Evolutionary conservation across 192 early-diverging fungal genomes (phyloP).

Genomic region (Oehlia diaphana): DNA sequence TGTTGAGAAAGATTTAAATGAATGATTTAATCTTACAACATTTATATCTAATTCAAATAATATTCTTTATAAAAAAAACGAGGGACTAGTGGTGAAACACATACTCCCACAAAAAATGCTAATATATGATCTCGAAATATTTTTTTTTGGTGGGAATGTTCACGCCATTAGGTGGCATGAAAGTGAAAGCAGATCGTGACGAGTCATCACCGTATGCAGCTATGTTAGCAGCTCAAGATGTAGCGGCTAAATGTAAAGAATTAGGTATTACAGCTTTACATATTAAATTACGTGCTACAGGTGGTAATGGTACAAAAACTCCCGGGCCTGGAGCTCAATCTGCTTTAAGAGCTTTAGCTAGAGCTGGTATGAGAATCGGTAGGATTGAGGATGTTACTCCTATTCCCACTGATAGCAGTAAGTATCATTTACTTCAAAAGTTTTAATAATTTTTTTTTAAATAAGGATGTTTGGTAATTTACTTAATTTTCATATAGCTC

Average conservation of each 20-base stretch:
- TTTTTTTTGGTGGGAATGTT: conserved; percentile 19
- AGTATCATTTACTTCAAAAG: background rate
- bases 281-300: conserved; percentile 99
- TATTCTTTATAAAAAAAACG: conserved; percentile 22
- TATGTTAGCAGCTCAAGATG: conserved; percentile 99
- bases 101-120: conserved; percentile 46
- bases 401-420: conserved; percentile 93
- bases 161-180: conserved; percentile 88
- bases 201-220: conserved; percentile 99
- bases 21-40: background rate
- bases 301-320: conserved; percentile 98
- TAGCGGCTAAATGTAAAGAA: conserved; percentile 98
- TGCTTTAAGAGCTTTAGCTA: conserved; percentile 98
- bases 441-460: background rate
- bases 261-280: conserved; percentile 99
- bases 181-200: conserved; percentile 99
- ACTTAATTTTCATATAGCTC: conserved; percentile 43
- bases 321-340: conserved; percentile 97
- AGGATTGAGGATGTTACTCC: conserved; percentile 99
- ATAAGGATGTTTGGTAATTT: background rate
- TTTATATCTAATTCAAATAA: background rate
- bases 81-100: conserved; percentile 69
- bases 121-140: background rate
- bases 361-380: conserved; percentile 99
- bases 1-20: background rate